A percentile compares a stretch with the other conserved stretches of the same genome.
phyloP scores from a whole-genome alignment of 148 eudicot species.

The Linanthus parryae region DNA sequence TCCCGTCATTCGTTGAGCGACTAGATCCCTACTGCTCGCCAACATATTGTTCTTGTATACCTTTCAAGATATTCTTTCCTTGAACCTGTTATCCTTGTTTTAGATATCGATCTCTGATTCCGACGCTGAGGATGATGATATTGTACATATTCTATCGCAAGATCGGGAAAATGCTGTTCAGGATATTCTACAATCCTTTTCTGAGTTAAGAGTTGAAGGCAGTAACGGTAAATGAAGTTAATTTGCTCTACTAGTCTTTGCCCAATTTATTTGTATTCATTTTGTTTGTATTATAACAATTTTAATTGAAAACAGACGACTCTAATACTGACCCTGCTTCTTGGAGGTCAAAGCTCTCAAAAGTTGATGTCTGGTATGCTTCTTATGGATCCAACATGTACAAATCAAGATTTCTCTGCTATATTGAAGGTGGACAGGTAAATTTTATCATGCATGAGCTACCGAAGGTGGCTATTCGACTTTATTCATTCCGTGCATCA shows the following conservation, averaged over 20 bases:
- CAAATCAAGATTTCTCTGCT: slow-evolving; percentile 70
- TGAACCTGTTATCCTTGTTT: slow-evolving; percentile 6
- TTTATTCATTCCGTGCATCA: too few relatives aligned
- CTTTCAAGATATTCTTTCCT: not conserved
- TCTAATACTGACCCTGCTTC: slow-evolving; percentile 20
- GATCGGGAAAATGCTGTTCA: slow-evolving; percentile 35
- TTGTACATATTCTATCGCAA: slow-evolving; percentile 9
- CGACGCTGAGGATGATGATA: slow-evolving; percentile 42
- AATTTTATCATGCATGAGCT: too few relatives aligned
- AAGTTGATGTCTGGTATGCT: slow-evolving; percentile 81
- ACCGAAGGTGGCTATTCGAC: too few relatives aligned
- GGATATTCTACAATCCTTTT: slow-evolving; percentile 59
- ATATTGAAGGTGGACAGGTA: slow-evolving; percentile 96
- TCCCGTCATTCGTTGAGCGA: not conserved
- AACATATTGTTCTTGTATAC: too few relatives aligned
- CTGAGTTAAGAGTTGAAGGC: slow-evolving; percentile 43
- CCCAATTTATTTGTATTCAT: too few relatives aligned
- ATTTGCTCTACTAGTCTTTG: too few relatives aligned
- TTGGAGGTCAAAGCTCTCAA: slow-evolving; percentile 69
- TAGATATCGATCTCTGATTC: slow-evolving; percentile 63
- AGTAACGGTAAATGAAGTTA: slow-evolving; percentile 45
- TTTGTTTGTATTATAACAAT: not conserved
- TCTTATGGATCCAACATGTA: slow-evolving; percentile 90
- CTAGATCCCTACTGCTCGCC: too few relatives aligned
- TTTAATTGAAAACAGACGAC: slow-evolving; percentile 35